phyloP scores from a whole-genome alignment of 805 yeast genomes.

The Trichomonascus vanleenenianus region DNA sequence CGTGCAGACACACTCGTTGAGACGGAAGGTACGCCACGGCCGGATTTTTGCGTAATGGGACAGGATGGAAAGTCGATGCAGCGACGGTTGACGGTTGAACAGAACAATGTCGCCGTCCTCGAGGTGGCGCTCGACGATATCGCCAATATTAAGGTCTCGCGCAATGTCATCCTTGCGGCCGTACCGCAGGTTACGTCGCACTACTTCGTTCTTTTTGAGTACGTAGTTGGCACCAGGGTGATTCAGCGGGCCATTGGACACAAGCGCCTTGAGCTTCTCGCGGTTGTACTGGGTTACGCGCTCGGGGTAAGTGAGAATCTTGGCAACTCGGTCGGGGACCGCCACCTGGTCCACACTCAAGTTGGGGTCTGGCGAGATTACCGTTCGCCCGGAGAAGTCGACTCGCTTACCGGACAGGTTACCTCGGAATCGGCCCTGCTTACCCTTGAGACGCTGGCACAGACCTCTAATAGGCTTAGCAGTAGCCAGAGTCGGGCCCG shows the following conservation, averaged over 20 bases:
- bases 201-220: constrained; percentile 71
- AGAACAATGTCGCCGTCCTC: constrained; percentile 96
- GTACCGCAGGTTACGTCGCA: constrained; percentile 79
- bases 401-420: constrained; percentile 97
- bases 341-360: constrained; percentile 94
- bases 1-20: constrained; percentile 98
- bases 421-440: constrained; percentile 98
- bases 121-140: constrained; percentile 90
- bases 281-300: constrained; percentile 82
- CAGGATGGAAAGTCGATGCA: constrained; percentile 87
- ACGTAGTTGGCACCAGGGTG: constrained; percentile 98
- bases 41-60: constrained; percentile 93
- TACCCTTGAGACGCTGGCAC: constrained; percentile 96
- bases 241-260: constrained; percentile 74
- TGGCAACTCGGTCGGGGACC: constrained; percentile 95
- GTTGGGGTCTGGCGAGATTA: constrained; percentile 97
- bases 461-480: constrained; percentile 80
- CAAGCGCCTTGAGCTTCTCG: constrained; percentile 63
- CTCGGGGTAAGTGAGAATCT: constrained; percentile 93
- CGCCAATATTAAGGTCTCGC: constrained; percentile 71
- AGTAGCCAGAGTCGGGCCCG: constrained; percentile 39
- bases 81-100: constrained; percentile 95
- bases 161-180: constrained; percentile 82
- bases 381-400: constrained; percentile 96
- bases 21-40: constrained; percentile 96